Percentiles rank a stretch among this genome's conserved stretches.
These are phyloP conservation scores for Amphichorda felina DNA, from an alignment of 2,329 filamentous ascomycete species.

Conservation along the genomic window DNA sequence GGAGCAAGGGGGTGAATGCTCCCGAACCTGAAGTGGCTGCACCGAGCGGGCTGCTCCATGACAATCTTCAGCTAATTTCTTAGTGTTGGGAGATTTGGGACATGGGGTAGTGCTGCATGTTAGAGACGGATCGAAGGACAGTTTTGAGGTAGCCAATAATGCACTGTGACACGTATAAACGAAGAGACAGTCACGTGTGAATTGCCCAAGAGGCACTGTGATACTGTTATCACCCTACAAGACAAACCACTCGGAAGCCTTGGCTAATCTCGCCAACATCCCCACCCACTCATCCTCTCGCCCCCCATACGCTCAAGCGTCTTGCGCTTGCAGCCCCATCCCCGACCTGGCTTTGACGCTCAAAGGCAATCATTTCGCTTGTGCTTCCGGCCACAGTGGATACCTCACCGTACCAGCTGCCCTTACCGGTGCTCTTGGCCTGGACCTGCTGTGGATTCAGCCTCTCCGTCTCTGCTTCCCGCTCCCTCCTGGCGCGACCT, in stretches of 20 bases:
- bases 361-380: constrained; percentile 41
- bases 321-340: constrained; percentile 2
- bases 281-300: constrained; percentile 23
- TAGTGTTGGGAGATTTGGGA: constrained; percentile 2
- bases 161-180: not conserved
- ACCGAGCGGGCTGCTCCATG: not conserved
- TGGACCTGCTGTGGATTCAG: not conserved
- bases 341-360: constrained; percentile 13
- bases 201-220: too few species aligned
- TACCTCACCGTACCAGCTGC: not conserved
- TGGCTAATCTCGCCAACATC: constrained; percentile 28
- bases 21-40: not conserved
- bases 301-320: constrained; percentile 4
- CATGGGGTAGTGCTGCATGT: not conserved
- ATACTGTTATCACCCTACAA: too few species aligned
- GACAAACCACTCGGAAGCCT: too few species aligned
- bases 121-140: not conserved
- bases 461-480: constrained; percentile 24
- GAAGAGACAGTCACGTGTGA: too few species aligned
- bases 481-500: constrained; percentile 2
- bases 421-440: not conserved
- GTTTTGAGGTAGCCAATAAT: not conserved
- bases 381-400: constrained; percentile 24
- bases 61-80: constrained; percentile 5
- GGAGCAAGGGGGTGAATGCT: not conserved